phyloP scores from a whole-genome alignment of 1,284 basidiomycete genomes.

The Coniferiporia weirii region DNA sequence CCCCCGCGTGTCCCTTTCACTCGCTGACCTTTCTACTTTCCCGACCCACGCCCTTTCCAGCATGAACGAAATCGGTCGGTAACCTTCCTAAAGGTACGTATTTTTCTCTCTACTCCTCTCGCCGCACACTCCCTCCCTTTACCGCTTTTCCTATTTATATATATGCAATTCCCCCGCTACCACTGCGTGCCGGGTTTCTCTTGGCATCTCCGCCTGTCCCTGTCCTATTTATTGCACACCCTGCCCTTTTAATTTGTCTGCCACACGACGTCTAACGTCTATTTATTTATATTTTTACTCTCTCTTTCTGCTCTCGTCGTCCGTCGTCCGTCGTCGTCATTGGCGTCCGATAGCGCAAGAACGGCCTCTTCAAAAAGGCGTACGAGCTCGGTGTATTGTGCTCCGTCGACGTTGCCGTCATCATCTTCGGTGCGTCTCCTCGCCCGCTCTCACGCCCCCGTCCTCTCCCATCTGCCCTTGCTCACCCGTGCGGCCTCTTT shows the following conservation, averaged over 20 bases:
- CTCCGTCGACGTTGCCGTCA: conserved; percentile 25
- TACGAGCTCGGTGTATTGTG: conserved; percentile 45
- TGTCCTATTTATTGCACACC: conserved; percentile 2
- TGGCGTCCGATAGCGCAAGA: conserved; percentile 31
- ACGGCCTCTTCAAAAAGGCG: conserved; percentile 46
- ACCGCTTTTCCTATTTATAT: not conserved
- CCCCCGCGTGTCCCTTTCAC: not conserved
- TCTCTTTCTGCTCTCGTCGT: not conserved
- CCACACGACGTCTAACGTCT: not conserved
- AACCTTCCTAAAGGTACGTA: conserved; percentile 40
- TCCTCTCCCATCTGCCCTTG: conserved; percentile 1
- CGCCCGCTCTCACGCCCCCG: not conserved
- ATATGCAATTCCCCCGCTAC: no score
- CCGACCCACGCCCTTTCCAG: conserved; percentile 15
- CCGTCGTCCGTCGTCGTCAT: not conserved
- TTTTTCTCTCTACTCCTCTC: not conserved
- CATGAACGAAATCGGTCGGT: conserved; percentile 44
- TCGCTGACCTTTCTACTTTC: not conserved
- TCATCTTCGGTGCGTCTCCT: conserved; percentile 47
- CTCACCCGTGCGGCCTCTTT: not conserved
- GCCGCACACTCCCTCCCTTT: no score
- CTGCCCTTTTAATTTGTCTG: conserved; percentile 8
- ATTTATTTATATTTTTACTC: not conserved
- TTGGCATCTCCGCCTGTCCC: not conserved
- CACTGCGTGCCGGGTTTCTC: not conserved